A percentile compares a stretch with the other conserved stretches of the same genome.
Evolutionary conservation across 441 rosid genomes (phyloP).

Genomic region (Geranium incanum): DNA sequence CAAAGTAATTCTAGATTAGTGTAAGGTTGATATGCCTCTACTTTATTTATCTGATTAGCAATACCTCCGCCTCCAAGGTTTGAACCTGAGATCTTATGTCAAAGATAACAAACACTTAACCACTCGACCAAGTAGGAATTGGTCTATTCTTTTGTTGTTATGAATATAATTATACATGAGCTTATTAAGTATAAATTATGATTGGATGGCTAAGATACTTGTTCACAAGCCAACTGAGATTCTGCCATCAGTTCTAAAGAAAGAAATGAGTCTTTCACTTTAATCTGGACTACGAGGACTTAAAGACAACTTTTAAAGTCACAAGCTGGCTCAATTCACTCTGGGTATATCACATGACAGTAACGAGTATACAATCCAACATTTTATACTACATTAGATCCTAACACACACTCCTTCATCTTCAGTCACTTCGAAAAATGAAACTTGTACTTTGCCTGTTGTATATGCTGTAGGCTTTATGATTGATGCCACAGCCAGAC

Average conservation of each 20-base stretch:
- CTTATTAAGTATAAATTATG: not conserved
- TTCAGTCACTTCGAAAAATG: not conserved
- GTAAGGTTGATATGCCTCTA: too few species aligned
- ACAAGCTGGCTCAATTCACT: not conserved
- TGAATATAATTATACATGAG: too few species aligned
- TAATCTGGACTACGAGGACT: not conserved
- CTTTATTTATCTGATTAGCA: too few species aligned
- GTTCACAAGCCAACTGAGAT: too few species aligned
- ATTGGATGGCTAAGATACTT: not conserved
- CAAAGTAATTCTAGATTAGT: too few species aligned
- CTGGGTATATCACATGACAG: not conserved
- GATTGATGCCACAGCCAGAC: not conserved
- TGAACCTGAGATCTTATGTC: not conserved
- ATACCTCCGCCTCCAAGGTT: too few species aligned
- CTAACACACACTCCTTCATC: not conserved
- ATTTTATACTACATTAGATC: not conserved
- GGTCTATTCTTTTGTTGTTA: not conserved
- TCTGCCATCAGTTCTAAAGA: not conserved
- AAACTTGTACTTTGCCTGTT: not conserved
- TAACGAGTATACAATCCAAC: not conserved
- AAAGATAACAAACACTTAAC: not conserved
- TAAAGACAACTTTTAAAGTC: not conserved
- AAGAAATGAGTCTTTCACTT: conserved; percentile 2
- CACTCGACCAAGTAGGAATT: not conserved
- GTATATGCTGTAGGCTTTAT: not conserved